Evolutionary conservation across 306 rosid genomes (phyloP).

Genomic region (Lathyrus aphaca): DNA sequence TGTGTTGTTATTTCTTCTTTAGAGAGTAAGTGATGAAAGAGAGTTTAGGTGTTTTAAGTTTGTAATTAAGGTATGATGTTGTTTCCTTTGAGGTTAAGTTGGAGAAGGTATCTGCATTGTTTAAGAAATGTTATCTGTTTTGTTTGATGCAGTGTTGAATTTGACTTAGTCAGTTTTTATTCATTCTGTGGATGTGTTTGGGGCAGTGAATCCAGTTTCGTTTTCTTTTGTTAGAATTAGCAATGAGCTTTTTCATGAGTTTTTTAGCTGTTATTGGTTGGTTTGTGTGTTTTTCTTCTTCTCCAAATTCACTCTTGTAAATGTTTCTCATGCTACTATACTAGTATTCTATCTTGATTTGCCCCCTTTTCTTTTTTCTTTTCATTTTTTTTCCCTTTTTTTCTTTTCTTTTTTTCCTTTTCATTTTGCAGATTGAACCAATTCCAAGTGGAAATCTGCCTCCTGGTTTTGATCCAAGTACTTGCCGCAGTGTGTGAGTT

Average conservation of each 20-base stretch:
- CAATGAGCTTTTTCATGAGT: constrained; percentile 14
- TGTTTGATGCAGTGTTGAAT: constrained; percentile 4
- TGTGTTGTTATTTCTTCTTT: constrained; percentile 15
- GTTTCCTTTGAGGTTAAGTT: constrained; percentile 14
- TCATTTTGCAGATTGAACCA: constrained; percentile 98
- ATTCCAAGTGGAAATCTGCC: constrained; percentile 99
- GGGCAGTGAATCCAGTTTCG: neutral
- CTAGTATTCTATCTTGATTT: constrained; percentile 41
- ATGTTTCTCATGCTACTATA: constrained; percentile 33
- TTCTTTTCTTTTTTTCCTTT: constrained; percentile 49
- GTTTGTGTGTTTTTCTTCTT: constrained; percentile 26
- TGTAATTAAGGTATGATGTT: neutral
- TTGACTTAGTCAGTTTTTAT: neutral
- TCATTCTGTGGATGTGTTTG: constrained; percentile 5
- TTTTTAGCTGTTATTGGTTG: constrained; percentile 20
- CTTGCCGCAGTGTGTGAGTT: constrained; percentile 99
- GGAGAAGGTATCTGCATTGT: constrained; percentile 11
- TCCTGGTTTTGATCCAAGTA: constrained; percentile 99
- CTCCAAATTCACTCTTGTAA: constrained; percentile 12
- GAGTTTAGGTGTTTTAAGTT: constrained; percentile 5
- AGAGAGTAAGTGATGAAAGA: neutral
- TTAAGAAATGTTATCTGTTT: neutral
- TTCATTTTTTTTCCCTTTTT: constrained; percentile 20
- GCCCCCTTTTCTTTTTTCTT: constrained; percentile 39
- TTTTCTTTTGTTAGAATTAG: constrained; percentile 19